Evolutionary conservation across 495 filamentous ascomycete genomes (phyloP).

Genomic region (Clohesyomyces aquaticus): DNA sequence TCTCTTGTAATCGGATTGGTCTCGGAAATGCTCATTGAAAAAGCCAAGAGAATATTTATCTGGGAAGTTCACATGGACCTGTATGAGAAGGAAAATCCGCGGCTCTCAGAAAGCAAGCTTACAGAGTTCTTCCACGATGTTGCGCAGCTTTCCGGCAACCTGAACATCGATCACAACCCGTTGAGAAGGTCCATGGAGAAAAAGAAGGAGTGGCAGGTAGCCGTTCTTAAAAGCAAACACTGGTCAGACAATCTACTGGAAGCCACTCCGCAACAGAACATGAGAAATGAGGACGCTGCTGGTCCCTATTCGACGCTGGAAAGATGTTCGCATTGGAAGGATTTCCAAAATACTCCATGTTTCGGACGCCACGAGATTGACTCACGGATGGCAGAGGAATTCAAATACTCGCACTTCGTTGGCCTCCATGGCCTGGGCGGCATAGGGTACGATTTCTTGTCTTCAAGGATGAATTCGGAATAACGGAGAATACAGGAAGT

Average conservation of each 20-base stretch:
- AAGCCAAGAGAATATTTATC: background rate
- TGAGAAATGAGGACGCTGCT: no score
- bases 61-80: background rate
- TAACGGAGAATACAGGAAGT: no score
- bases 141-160: background rate
- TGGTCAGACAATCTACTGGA: background rate
- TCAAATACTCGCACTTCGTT: background rate
- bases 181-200: background rate
- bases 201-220: background rate
- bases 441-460: background rate
- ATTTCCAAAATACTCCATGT: background rate
- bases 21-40: background rate
- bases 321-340: background rate
- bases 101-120: background rate
- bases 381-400: background rate
- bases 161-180: background rate
- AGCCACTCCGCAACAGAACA: no score
- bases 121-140: background rate
- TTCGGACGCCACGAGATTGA: background rate
- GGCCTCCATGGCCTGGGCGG: background rate
- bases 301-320: background rate
- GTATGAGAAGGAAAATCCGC: background rate
- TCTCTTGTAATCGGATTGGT: background rate
- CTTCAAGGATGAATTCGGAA: no score
- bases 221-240: background rate